phyloP scores from a whole-genome alignment of 139 green algal genomes.

The Volvox africanus region DNA sequence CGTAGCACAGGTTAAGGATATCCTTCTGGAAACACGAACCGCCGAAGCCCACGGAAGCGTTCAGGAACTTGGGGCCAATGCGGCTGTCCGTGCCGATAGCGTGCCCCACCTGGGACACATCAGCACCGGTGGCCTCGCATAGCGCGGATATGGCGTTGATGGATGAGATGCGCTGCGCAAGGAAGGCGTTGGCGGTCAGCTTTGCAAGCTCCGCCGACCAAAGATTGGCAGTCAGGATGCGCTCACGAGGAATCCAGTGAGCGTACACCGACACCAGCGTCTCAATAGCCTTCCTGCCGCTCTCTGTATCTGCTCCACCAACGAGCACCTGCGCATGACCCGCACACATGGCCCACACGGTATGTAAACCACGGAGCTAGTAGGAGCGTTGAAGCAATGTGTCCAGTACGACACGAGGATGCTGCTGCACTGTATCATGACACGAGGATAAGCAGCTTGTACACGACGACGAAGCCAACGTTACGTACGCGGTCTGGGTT shows the following conservation, averaged over 20 bases:
- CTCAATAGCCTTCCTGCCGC: slow-evolving; percentile 80
- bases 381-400: no score
- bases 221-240: slow-evolving; percentile 96
- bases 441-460: no score
- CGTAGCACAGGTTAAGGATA: slow-evolving; percentile 99
- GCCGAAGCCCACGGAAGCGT: slow-evolving; percentile 97
- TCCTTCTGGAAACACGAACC: slow-evolving; percentile 99
- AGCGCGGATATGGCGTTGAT: slow-evolving; percentile 99
- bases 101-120: slow-evolving; percentile 92
- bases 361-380: no score
- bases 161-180: slow-evolving; percentile 98
- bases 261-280: slow-evolving; percentile 91
- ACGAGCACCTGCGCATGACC: slow-evolving; percentile 78
- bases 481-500: slow-evolving; percentile 74
- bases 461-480: no score
- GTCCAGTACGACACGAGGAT: no score
- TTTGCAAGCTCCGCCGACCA: slow-evolving; percentile 99
- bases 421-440: no score
- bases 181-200: slow-evolving; percentile 98
- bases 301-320: slow-evolving; percentile 88
- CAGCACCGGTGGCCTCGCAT: slow-evolving; percentile 95
- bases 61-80: slow-evolving; percentile 98
- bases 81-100: slow-evolving; percentile 96
- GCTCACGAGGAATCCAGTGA: slow-evolving; percentile 95
- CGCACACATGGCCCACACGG: no score